These are phyloP conservation scores for Lachancea thermotolerans DNA, from an alignment of 805 yeast genomes.

Conservation along the genomic window DNA sequence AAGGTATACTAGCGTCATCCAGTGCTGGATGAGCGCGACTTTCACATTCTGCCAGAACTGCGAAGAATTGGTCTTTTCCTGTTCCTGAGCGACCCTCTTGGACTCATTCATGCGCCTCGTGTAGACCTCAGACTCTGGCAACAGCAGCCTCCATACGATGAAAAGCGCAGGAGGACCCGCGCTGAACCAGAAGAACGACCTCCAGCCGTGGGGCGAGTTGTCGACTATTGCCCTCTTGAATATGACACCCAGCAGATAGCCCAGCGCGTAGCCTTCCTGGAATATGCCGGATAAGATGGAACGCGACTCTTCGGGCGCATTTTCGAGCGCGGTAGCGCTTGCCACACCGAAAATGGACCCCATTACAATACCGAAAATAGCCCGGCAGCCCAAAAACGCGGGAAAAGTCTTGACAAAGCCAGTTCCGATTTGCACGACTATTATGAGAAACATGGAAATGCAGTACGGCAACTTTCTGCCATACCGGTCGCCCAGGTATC, in stretches of 20 bases:
- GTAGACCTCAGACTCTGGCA: slow-evolving; percentile 52
- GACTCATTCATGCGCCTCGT: slow-evolving; percentile 33
- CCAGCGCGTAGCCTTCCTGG: slow-evolving; percentile 77
- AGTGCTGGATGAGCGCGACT: slow-evolving; percentile 39
- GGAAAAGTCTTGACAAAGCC: slow-evolving; percentile 55
- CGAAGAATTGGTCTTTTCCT: slow-evolving; percentile 26
- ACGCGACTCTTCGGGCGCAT: slow-evolving; percentile 51
- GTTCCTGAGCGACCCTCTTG: slow-evolving; percentile 24
- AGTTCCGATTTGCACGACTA: slow-evolving; percentile 54
- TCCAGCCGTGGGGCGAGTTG: slow-evolving; percentile 49
- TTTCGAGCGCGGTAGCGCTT: slow-evolving; percentile 60
- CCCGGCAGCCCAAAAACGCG: slow-evolving; percentile 56
- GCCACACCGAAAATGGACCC: slow-evolving; percentile 66
- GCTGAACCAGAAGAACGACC: slow-evolving; percentile 61
- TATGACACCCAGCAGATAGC: slow-evolving; percentile 57
- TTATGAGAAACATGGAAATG: slow-evolving; percentile 43
- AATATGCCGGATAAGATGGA: slow-evolving; percentile 61
- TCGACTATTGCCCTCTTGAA: slow-evolving; percentile 59
- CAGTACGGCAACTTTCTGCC: slow-evolving; percentile 67
- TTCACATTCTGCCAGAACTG: slow-evolving; percentile 31
- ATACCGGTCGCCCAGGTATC: slow-evolving; percentile 50
- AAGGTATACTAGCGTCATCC: slow-evolving; percentile 53
- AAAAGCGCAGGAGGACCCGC: slow-evolving; percentile 48
- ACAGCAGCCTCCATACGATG: slow-evolving; percentile 35
- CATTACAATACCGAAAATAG: slow-evolving; percentile 63